Conservation (phyloP, 805 yeast species). For the Candida glaebosa region DNA sequence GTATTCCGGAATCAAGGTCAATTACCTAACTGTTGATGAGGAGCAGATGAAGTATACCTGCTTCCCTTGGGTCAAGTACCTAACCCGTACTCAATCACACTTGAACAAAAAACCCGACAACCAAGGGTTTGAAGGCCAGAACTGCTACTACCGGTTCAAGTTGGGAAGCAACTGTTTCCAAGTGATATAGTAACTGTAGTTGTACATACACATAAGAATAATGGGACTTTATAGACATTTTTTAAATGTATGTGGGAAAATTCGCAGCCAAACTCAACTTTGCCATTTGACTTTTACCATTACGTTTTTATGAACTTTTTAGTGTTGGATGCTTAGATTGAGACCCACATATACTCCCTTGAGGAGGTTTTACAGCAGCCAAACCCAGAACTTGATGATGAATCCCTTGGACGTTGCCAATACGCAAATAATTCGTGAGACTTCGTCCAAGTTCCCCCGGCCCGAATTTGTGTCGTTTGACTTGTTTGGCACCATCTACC, state of each 20-base stretch:
- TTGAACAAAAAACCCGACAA: not conserved
- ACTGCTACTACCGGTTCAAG: slow-evolving; percentile 20
- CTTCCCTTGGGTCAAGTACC: slow-evolving; percentile 77
- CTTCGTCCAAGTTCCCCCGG: slow-evolving; percentile 23
- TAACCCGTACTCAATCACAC: slow-evolving; percentile 19
- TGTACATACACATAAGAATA: not conserved
- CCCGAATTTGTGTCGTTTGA: slow-evolving; percentile 60
- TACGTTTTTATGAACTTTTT: no score
- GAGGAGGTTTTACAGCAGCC: not conserved
- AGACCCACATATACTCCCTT: not conserved
- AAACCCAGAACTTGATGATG: slow-evolving; percentile 11
- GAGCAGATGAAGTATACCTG: slow-evolving; percentile 58
- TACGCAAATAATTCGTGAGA: slow-evolving; percentile 23
- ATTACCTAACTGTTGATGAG: slow-evolving; percentile 65
- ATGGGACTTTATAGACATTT: not conserved
- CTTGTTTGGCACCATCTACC: slow-evolving; percentile 64
- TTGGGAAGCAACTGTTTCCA: slow-evolving; percentile 19
- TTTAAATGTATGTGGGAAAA: not conserved
- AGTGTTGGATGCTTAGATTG: not conserved
- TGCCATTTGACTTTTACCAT: no score
- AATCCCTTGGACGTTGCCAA: slow-evolving; percentile 24
- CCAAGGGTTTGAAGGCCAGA: slow-evolving; percentile 3
- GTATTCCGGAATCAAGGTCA: slow-evolving; percentile 64
- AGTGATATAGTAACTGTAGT: not conserved
- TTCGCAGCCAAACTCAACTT: not conserved